Evolutionary conservation across 768 basidiomycete genomes (phyloP).

Genomic region (Hypholoma fasciculare): DNA sequence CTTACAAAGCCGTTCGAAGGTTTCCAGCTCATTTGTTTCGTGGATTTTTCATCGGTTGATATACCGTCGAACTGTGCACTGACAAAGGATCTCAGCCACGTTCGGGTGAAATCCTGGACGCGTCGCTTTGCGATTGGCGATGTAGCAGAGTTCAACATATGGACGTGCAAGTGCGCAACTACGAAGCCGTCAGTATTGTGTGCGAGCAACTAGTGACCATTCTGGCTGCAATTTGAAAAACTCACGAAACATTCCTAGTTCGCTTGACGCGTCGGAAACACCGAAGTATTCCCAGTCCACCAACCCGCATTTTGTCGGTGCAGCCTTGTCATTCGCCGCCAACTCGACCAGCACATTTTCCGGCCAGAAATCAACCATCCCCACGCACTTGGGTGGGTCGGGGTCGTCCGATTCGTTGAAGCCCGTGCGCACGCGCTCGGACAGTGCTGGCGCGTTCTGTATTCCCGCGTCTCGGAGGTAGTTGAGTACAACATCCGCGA

Average conservation of each 20-base stretch:
- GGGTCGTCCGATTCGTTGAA: slow-evolving; percentile 2
- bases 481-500: slow-evolving; percentile 3
- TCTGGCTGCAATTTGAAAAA: background rate
- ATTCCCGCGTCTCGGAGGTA: background rate
- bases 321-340: slow-evolving; percentile 1
- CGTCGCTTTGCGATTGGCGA: slow-evolving; percentile 6
- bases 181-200: too few species aligned
- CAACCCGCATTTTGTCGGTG: slow-evolving; percentile 17
- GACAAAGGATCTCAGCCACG: slow-evolving; percentile 18
- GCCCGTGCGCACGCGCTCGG: slow-evolving; percentile 4
- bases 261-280: slow-evolving; percentile 24
- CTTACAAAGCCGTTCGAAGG: slow-evolving; percentile 19
- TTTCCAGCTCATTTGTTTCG: background rate
- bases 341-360: slow-evolving; percentile 27
- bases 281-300: slow-evolving; percentile 37
- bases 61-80: background rate
- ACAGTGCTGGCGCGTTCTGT: slow-evolving; percentile 2
- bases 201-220: background rate
- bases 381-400: slow-evolving; percentile 21
- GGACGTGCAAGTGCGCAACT: slow-evolving; percentile 32
- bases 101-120: slow-evolving; percentile 17
- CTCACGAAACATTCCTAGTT: slow-evolving; percentile 34
- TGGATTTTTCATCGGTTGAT: too few species aligned
- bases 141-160: slow-evolving; percentile 15
- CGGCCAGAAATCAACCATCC: slow-evolving; percentile 35